A percentile compares a stretch with the other conserved stretches of the same genome.
These are phyloP conservation scores for Chernovozyma aurita DNA, from an alignment of 1,139 yeast genomes.

Conservation along the genomic window DNA sequence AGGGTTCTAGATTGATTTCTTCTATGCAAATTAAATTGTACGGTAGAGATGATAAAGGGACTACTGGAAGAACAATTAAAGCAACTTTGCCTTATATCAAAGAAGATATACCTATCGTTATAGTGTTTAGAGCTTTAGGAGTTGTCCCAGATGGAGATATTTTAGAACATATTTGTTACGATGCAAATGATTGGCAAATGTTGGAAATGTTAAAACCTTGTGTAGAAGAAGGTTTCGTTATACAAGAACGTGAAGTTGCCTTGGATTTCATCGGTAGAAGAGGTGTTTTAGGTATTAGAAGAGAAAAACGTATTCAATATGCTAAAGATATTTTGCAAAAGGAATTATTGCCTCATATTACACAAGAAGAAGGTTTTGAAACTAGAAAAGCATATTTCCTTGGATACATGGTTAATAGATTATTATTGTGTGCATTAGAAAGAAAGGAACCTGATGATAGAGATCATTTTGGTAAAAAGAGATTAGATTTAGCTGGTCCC, in stretches of 20 bases:
- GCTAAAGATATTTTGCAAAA: conserved; percentile 95
- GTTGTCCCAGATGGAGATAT: conserved; percentile 99
- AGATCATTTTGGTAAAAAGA: conserved; percentile 98
- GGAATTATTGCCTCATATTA: conserved; percentile 93
- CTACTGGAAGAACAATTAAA: conserved; percentile 76
- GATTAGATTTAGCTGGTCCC: conserved; percentile 98
- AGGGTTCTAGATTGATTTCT: conserved; percentile 91
- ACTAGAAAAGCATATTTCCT: conserved; percentile 94
- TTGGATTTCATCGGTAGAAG: conserved; percentile 97
- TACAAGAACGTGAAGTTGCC: conserved; percentile 97
- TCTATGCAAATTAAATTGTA: conserved; percentile 91
- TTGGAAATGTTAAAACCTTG: conserved; percentile 98
- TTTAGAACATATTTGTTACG: conserved; percentile 95
- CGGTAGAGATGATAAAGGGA: conserved; percentile 76
- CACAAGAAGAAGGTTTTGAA: conserved; percentile 96
- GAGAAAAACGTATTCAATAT: conserved; percentile 97
- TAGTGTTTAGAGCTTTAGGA: conserved; percentile 96
- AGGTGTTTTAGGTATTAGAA: conserved; percentile 91
- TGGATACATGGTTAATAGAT: conserved; percentile 96
- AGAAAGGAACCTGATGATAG: conserved; percentile 98
- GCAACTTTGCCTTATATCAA: conserved; percentile 95
- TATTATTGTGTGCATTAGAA: conserved; percentile 90
- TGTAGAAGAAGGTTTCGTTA: conserved; percentile 97
- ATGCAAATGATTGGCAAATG: conserved; percentile 99
- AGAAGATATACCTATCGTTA: conserved; percentile 93